Evolutionary conservation across 768 basidiomycete species (phyloP).

Genomic region (Phaffia tasmanica): DNA sequence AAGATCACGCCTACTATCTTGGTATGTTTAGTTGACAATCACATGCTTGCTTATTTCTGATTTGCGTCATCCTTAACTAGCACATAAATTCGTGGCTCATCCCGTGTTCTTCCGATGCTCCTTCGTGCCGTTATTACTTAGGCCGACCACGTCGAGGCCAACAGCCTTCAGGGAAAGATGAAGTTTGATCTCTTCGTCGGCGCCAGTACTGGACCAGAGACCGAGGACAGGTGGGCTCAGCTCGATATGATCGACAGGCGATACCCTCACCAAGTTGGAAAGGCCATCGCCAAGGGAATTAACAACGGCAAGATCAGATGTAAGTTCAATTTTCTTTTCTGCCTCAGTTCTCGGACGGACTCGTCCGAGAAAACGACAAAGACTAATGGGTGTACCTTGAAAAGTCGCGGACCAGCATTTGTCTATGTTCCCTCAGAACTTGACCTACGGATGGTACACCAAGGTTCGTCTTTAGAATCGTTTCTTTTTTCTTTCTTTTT

Average conservation of each 20-base stretch:
- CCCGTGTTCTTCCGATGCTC: not conserved
- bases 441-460: slow-evolving; percentile 30
- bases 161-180: slow-evolving; percentile 31
- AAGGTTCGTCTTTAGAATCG: slow-evolving; percentile 20
- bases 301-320: slow-evolving; percentile 32
- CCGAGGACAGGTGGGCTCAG: slow-evolving; percentile 30
- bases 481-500: too few relatives aligned
- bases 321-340: not conserved
- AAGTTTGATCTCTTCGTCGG: slow-evolving; percentile 29
- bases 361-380: not conserved
- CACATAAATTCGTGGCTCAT: not conserved
- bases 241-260: slow-evolving; percentile 29
- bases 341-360: not conserved
- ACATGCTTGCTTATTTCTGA: not conserved
- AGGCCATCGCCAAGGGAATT: slow-evolving; percentile 32
- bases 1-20: slow-evolving; percentile 23
- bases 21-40: slow-evolving; percentile 1
- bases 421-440: slow-evolving; percentile 30
- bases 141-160: slow-evolving; percentile 33
- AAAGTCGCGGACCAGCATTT: slow-evolving; percentile 31
- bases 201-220: slow-evolving; percentile 28
- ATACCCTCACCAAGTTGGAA: slow-evolving; percentile 34
- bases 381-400: not conserved
- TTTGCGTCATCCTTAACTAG: not conserved
- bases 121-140: not conserved